Percentiles rank a stretch among this genome's conserved stretches.
phyloP scores from a whole-genome alignment of 1,139 yeast species.

The Diutina ranongensis region DNA sequence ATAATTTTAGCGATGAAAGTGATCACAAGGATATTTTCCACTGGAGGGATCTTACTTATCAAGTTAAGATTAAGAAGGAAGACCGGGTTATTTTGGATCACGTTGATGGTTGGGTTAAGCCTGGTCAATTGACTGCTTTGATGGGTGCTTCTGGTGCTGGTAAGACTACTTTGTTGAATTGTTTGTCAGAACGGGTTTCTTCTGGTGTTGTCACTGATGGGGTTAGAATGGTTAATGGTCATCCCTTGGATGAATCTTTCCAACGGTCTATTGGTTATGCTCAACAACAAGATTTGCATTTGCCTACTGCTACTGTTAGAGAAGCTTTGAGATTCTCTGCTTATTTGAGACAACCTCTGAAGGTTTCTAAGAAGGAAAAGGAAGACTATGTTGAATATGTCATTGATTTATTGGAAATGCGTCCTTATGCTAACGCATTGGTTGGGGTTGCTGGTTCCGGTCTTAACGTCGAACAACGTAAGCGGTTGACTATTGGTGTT shows the following conservation, averaged over 20 bases:
- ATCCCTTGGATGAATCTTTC: constrained; percentile 56
- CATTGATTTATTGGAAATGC: constrained; percentile 61
- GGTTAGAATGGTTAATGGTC: constrained; percentile 63
- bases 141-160: constrained; percentile 93
- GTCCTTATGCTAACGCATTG: constrained; percentile 63
- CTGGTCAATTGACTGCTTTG: constrained; percentile 17
- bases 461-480: constrained; percentile 76
- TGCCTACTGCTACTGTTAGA: constrained; percentile 66
- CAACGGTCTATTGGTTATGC: constrained; percentile 78
- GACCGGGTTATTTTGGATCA: constrained; percentile 13
- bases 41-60: constrained; percentile 29
- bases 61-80: constrained; percentile 12
- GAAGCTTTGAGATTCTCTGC: constrained; percentile 71
- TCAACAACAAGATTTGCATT: constrained; percentile 73
- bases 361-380: constrained; percentile 46
- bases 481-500: constrained; percentile 76
- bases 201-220: constrained; percentile 67
- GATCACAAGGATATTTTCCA: constrained; percentile 17
- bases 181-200: constrained; percentile 67
- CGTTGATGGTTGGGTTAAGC: constrained; percentile 15
- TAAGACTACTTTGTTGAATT: constrained; percentile 67
- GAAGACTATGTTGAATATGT: constrained; percentile 62
- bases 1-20: constrained; percentile 9
- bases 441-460: constrained; percentile 78
- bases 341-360: constrained; percentile 55